Evolutionary conservation across 2,329 filamentous ascomycete species (phyloP).

Genomic region (Colletotrichum shisoi): DNA sequence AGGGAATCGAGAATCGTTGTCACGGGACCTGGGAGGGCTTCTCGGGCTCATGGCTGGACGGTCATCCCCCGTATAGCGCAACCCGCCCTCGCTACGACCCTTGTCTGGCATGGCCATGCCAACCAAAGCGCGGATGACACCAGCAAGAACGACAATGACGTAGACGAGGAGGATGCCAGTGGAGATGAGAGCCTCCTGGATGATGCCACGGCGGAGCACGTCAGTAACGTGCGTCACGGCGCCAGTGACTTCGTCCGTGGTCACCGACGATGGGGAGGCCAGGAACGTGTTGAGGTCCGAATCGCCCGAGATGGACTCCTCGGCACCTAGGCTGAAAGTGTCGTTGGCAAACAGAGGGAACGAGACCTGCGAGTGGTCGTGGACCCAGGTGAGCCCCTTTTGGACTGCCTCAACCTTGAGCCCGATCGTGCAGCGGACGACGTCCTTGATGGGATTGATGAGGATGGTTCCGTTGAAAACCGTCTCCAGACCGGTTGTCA

Average conservation of each 20-base stretch:
- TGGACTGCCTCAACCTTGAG: constrained; percentile 87
- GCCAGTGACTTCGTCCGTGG: constrained; percentile 81
- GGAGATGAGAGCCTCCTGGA: constrained; percentile 82
- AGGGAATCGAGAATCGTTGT: constrained; percentile 33
- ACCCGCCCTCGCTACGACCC: constrained; percentile 67
- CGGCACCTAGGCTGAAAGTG: constrained; percentile 82
- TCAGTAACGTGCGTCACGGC: constrained; percentile 75
- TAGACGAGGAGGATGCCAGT: constrained; percentile 77
- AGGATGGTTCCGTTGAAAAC: constrained; percentile 86
- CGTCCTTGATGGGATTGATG: constrained; percentile 76
- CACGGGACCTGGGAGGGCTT: constrained; percentile 39
- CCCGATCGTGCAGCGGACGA: constrained; percentile 86
- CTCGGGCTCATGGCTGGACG: constrained; percentile 45
- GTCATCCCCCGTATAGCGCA: constrained; percentile 49
- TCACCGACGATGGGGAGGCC: constrained; percentile 74
- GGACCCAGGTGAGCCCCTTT: constrained; percentile 91
- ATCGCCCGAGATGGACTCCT: constrained; percentile 66
- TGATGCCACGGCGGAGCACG: constrained; percentile 72
- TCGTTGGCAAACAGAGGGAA: constrained; percentile 81
- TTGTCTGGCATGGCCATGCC: constrained; percentile 68
- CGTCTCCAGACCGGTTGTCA: constrained; percentile 74
- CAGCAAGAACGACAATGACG: constrained; percentile 77
- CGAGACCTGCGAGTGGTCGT: constrained; percentile 81
- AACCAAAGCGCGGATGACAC: constrained; percentile 70
- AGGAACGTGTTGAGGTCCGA: constrained; percentile 74